A percentile compares a stretch with the other conserved stretches of the same genome.
These are phyloP conservation scores for Barbarea vulgaris DNA, from an alignment of 345 rosid genomes.

Conservation along the genomic window DNA sequence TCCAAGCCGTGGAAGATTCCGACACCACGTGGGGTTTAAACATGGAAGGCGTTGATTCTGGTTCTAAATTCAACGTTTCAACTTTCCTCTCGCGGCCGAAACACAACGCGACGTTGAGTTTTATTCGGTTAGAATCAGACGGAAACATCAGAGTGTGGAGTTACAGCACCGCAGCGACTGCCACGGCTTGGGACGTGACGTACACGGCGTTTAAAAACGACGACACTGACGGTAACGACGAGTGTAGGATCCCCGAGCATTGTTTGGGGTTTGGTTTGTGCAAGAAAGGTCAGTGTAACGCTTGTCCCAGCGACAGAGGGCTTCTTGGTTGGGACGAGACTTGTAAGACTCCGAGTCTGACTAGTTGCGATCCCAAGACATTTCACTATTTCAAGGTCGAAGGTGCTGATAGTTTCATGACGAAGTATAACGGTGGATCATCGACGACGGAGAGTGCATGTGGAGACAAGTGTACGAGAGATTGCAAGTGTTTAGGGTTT, in stretches of 20 bases:
- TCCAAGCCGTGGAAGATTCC: constrained; percentile 33
- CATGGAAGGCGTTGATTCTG: constrained; percentile 21
- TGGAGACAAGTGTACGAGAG: constrained; percentile 50
- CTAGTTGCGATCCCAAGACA: constrained; percentile 22
- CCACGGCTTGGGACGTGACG: constrained; percentile 48
- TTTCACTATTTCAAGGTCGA: constrained; percentile 48
- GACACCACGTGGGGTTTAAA: constrained; percentile 36
- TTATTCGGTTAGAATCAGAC: constrained; percentile 49
- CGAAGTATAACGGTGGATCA: constrained; percentile 49
- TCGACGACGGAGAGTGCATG: constrained; percentile 49
- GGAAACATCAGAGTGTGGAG: constrained; percentile 57
- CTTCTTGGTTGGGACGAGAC: constrained; percentile 51
- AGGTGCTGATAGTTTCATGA: constrained; percentile 58
- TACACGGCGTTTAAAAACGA: constrained; percentile 43
- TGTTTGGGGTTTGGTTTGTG: constrained; percentile 41
- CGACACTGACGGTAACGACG: constrained; percentile 35
- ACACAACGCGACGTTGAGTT: constrained; percentile 49
- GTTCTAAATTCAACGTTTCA: constrained; percentile 19
- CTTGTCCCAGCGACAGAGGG: constrained; percentile 43
- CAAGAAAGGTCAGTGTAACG: constrained; percentile 41
- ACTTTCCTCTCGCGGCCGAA: constrained; percentile 39
- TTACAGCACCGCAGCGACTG: constrained; percentile 42
- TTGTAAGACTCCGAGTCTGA: constrained; percentile 39
- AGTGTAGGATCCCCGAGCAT: constrained; percentile 40
- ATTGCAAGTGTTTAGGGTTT: constrained; percentile 67